Conservation (phyloP, 805 yeast genomes). For the Wickerhamomyces rabaulensis region DNA sequence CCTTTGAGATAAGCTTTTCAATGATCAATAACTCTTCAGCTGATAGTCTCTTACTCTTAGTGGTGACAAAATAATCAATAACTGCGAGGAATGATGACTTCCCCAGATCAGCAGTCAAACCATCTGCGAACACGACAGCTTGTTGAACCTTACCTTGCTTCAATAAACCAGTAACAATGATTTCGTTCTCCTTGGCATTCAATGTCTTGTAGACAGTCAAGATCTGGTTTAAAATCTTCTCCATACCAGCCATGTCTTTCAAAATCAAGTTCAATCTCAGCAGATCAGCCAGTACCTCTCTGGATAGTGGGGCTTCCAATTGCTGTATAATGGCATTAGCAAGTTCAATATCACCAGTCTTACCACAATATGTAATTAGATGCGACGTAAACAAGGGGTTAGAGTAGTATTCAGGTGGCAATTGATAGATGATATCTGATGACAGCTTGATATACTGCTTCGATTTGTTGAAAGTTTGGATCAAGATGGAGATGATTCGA, state of each 20-base stretch:
- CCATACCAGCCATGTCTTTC: slow-evolving; percentile 16
- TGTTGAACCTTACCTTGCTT: slow-evolving; percentile 7
- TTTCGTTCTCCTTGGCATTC: slow-evolving; percentile 13
- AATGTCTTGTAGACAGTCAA: slow-evolving; percentile 11
- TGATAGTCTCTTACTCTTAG: slow-evolving; percentile 3
- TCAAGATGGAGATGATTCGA: slow-evolving; percentile 9
- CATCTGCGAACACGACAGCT: slow-evolving; percentile 6
- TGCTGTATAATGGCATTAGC: slow-evolving; percentile 12
- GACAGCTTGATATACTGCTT: slow-evolving; percentile 9
- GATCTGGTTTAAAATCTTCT: slow-evolving; percentile 16
- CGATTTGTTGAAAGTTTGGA: slow-evolving; percentile 11
- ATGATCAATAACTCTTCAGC: slow-evolving; percentile 13
- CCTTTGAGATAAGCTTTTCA: slow-evolving; percentile 11
- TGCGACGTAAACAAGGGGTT: slow-evolving; percentile 10
- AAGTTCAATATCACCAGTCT: slow-evolving; percentile 6
- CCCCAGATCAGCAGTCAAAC: background rate
- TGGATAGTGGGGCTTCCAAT: slow-evolving; percentile 12
- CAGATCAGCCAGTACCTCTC: slow-evolving; percentile 12
- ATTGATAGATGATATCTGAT: slow-evolving; percentile 12
- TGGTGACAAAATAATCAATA: slow-evolving; percentile 10
- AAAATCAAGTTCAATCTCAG: slow-evolving; percentile 14
- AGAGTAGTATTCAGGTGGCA: slow-evolving; percentile 10
- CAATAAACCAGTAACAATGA: slow-evolving; percentile 15
- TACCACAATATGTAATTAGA: slow-evolving; percentile 10
- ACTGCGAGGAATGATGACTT: slow-evolving; percentile 8